A percentile compares a stretch with the other conserved stretches of the same genome.
Evolutionary conservation across 148 eudicot genomes (phyloP).

Genomic region (Persicaria maculosa): DNA sequence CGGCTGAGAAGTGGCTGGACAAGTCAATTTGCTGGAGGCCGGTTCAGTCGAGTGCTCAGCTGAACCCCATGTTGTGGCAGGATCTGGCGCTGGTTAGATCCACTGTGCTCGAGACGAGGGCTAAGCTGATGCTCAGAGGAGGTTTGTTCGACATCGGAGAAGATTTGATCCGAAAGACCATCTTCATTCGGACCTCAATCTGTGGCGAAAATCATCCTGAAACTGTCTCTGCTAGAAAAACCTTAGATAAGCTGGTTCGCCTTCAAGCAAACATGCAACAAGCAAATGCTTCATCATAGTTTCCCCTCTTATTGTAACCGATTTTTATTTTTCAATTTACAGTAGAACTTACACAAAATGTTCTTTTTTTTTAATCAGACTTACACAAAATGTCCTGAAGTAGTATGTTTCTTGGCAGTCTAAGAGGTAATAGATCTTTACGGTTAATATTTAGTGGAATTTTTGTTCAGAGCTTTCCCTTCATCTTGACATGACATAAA

Average conservation of each 20-base stretch:
- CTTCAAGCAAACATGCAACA: slow-evolving; percentile 65
- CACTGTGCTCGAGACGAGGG: slow-evolving; percentile 78
- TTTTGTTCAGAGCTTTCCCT: neutral
- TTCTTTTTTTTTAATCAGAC: too few species aligned
- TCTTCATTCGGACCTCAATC: slow-evolving; percentile 82
- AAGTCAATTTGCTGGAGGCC: slow-evolving; percentile 88
- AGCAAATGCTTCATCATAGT: slow-evolving; percentile 69
- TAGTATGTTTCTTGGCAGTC: neutral
- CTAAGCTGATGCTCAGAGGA: slow-evolving; percentile 93
- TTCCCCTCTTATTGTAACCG: slow-evolving; percentile 19
- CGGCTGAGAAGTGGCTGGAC: slow-evolving; percentile 84
- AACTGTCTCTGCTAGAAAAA: slow-evolving; percentile 72
- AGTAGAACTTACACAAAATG: slow-evolving; percentile 2
- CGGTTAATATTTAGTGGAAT: neutral
- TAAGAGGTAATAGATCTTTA: neutral
- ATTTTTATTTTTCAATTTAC: neutral
- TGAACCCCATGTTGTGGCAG: slow-evolving; percentile 87
- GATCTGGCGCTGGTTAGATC: slow-evolving; percentile 82
- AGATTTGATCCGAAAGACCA: slow-evolving; percentile 80
- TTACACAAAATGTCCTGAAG: neutral
- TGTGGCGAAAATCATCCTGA: slow-evolving; percentile 89
- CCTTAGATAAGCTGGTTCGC: slow-evolving; percentile 74
- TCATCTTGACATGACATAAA: neutral
- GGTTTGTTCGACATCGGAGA: slow-evolving; percentile 87
- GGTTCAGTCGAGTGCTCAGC: slow-evolving; percentile 74